Conservation (phyloP, 2,329 filamentous ascomycete genomes). For the Trichophyton rubrum region DNA sequence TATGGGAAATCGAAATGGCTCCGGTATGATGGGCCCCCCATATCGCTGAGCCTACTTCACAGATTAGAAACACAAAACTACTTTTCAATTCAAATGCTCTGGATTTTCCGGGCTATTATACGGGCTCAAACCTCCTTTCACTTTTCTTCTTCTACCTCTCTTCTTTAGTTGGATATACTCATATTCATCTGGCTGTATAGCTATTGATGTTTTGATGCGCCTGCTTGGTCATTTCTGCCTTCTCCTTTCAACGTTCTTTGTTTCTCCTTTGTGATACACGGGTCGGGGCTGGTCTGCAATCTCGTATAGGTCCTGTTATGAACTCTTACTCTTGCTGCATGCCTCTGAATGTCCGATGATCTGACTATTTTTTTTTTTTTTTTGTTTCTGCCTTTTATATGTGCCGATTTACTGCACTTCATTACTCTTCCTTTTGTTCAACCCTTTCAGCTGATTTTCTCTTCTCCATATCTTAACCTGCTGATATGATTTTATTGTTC, state of each 20-base stretch:
- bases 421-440: neutral
- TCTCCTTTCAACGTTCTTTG: slow-evolving; percentile 2
- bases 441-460: neutral
- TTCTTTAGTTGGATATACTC: slow-evolving; percentile 5
- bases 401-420: neutral
- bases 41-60: slow-evolving; percentile 11
- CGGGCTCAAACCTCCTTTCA: neutral
- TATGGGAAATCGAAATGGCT: slow-evolving; percentile 6
- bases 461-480: slow-evolving; percentile 1
- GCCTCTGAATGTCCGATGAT: slow-evolving; percentile 3
- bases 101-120: neutral
- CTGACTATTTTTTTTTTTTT: neutral
- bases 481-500: neutral
- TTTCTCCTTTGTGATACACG: neutral
- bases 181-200: slow-evolving; percentile 5
- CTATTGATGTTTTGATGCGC: slow-evolving; percentile 3
- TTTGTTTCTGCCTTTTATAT: neutral
- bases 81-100: neutral
- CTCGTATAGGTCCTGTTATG: neutral
- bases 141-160: neutral
- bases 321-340: slow-evolving; percentile 1
- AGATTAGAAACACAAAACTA: neutral
- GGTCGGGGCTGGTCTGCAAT: neutral
- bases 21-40: slow-evolving; percentile 15
- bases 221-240: neutral